These are phyloP conservation scores for Viridothelium virens DNA, from an alignment of 495 filamentous ascomycete species.

Conservation along the genomic window DNA sequence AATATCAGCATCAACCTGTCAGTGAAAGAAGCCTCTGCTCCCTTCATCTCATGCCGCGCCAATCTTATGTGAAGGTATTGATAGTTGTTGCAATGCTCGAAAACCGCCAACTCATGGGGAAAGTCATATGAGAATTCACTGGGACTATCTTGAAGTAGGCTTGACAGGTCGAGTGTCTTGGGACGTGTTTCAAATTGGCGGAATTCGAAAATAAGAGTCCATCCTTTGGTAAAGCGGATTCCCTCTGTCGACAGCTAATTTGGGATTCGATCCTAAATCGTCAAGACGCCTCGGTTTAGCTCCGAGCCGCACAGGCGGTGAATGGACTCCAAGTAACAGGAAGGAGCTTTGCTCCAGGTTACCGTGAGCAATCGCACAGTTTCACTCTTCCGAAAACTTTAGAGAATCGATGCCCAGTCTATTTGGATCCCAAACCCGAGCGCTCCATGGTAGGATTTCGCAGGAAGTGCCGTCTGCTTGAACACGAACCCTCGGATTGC, in stretches of 20 bases:
- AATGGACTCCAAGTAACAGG: not conserved
- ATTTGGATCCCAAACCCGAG: not conserved
- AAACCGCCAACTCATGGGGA: not conserved
- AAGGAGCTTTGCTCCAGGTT: not conserved
- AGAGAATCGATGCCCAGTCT: not conserved
- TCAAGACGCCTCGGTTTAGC: not conserved
- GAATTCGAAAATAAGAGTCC: not conserved
- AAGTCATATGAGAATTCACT: not conserved
- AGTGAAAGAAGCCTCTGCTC: not conserved
- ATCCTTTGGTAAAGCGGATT: not conserved
- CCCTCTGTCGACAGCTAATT: not conserved
- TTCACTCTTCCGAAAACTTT: not conserved
- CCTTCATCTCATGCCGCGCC: not conserved
- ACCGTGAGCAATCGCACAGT: not conserved
- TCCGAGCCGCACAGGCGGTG: not conserved
- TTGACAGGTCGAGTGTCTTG: not conserved
- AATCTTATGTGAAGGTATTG: not conserved
- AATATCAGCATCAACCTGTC: not conserved
- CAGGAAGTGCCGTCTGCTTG: not conserved
- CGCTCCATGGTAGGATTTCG: not conserved
- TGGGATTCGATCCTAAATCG: not conserved
- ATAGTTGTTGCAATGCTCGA: not conserved
- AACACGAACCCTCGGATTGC: not conserved
- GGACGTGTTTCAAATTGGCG: not conserved
- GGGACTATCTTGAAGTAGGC: not conserved